A percentile compares a stretch with the other conserved stretches of the same genome.
These are phyloP conservation scores for Gaultheria prostrata DNA, from an alignment of 148 eudicot species.

Conservation along the genomic window DNA sequence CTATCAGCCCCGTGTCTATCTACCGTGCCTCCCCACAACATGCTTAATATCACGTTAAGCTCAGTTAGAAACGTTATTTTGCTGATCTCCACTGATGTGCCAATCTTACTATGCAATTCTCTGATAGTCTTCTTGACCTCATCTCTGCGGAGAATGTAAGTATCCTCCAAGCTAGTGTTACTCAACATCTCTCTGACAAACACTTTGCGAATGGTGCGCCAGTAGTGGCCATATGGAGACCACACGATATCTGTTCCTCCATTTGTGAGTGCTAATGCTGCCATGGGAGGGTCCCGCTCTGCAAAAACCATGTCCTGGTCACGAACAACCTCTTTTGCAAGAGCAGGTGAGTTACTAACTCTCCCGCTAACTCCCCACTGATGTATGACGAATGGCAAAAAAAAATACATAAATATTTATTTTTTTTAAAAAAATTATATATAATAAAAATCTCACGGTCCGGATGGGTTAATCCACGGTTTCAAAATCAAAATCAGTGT, in stretches of 20 bases:
- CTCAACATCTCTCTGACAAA: slow-evolving; percentile 42
- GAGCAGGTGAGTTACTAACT: slow-evolving; percentile 39
- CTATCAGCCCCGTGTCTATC: slow-evolving; percentile 10
- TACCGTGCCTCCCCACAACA: slow-evolving; percentile 46
- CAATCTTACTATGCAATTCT: slow-evolving; percentile 14
- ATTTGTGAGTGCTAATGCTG: slow-evolving; percentile 14
- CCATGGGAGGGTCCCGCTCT: slow-evolving; percentile 33
- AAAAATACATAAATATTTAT: no score
- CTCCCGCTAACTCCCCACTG: no score
- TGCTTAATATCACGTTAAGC: slow-evolving; percentile 27
- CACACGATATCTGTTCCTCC: slow-evolving; percentile 30
- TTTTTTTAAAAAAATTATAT: no score
- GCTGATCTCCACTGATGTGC: slow-evolving; percentile 21
- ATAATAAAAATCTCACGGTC: no score
- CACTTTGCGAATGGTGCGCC: slow-evolving; percentile 42
- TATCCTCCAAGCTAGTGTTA: slow-evolving; percentile 31
- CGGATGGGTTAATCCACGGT: no score
- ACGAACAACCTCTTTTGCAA: slow-evolving; percentile 39
- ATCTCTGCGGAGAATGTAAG: slow-evolving; percentile 28
- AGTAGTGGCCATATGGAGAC: slow-evolving; percentile 26
- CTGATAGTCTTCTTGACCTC: slow-evolving; percentile 24
- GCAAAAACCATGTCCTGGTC: slow-evolving; percentile 40
- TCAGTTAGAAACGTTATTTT: slow-evolving; percentile 20
- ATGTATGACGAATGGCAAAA: no score
- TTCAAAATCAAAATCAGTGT: no score